Evolutionary conservation across 192 early-diverging fungal genomes (phyloP).

Genomic region (Entrophospora sp.): DNA sequence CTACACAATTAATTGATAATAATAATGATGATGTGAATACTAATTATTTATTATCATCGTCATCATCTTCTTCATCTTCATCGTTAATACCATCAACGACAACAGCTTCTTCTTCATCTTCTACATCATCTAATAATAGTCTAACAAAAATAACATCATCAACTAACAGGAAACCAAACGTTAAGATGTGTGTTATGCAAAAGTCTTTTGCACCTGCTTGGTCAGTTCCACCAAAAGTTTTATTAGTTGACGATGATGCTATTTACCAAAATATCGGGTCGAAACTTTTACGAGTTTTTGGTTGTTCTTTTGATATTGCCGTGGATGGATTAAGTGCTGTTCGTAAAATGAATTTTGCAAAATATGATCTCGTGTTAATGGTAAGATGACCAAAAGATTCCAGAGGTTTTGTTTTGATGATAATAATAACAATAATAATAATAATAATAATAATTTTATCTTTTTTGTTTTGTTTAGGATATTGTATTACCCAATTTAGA

Average conservation of each 20-base stretch:
- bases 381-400: too few relatives aligned
- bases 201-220: conserved; percentile 30
- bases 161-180: conserved; percentile 15
- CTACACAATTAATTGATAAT: neutral
- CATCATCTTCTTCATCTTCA: too few relatives aligned
- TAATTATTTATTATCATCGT: too few relatives aligned
- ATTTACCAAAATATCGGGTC: conserved; percentile 44
- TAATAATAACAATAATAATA: neutral
- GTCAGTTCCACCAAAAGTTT: conserved; percentile 47
- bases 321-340: conserved; percentile 62
- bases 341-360: conserved; percentile 42
- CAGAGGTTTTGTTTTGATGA: neutral
- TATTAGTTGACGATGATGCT: conserved; percentile 66
- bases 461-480: conserved; percentile 9
- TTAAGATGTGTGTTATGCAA: conserved; percentile 21
- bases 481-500: conserved; percentile 18
- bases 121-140: too few relatives aligned
- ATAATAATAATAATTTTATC: too few relatives aligned
- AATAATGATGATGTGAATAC: too few relatives aligned
- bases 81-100: too few relatives aligned
- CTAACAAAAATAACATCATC: too few relatives aligned
- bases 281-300: conserved; percentile 52
- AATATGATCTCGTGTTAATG: conserved; percentile 73
- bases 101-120: too few relatives aligned
- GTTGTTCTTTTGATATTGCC: conserved; percentile 60